phyloP scores from a whole-genome alignment of 495 filamentous ascomycete genomes.

The Hyaloscypha hepaticicola region DNA sequence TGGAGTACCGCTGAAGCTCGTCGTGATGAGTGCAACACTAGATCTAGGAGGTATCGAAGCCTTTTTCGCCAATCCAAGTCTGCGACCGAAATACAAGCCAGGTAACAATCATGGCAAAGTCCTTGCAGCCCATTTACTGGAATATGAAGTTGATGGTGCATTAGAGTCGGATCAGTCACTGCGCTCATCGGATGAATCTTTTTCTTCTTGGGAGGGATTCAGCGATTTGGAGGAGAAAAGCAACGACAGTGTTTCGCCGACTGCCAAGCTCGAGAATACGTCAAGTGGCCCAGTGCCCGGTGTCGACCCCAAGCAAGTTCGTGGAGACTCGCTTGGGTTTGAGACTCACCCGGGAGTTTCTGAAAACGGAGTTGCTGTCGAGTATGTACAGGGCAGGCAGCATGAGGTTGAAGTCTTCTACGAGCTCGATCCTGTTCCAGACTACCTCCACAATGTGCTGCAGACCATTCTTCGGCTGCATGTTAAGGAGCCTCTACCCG shows the following conservation, averaged over 20 bases:
- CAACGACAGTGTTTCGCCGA: background rate
- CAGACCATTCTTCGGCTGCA: constrained; percentile 89
- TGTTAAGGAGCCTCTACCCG: constrained; percentile 80
- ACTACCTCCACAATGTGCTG: constrained; percentile 80
- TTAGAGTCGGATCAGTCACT: constrained; percentile 5
- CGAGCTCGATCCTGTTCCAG: constrained; percentile 70
- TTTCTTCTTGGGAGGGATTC: constrained; percentile 24
- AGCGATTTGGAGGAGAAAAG: constrained; percentile 10
- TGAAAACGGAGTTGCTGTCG: constrained; percentile 44
- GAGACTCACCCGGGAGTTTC: constrained; percentile 34
- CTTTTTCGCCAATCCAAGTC: constrained; percentile 47
- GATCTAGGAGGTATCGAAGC: constrained; percentile 73
- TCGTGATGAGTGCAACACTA: constrained; percentile 96
- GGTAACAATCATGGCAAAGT: constrained; percentile 27
- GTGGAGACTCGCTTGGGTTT: background rate
- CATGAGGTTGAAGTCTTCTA: constrained; percentile 81
- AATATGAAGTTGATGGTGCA: constrained; percentile 8
- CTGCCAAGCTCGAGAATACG: background rate
- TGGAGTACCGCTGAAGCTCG: constrained; percentile 76
- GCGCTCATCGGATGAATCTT: constrained; percentile 10
- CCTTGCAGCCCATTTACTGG: constrained; percentile 20
- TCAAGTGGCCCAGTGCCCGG: background rate
- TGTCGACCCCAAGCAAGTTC: background rate
- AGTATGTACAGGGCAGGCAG: constrained; percentile 84
- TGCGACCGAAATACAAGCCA: constrained; percentile 19